Base-by-base conservation (phyloP, 2,329 filamentous ascomycete species). In the Zymoseptoria passerinii region DNA sequence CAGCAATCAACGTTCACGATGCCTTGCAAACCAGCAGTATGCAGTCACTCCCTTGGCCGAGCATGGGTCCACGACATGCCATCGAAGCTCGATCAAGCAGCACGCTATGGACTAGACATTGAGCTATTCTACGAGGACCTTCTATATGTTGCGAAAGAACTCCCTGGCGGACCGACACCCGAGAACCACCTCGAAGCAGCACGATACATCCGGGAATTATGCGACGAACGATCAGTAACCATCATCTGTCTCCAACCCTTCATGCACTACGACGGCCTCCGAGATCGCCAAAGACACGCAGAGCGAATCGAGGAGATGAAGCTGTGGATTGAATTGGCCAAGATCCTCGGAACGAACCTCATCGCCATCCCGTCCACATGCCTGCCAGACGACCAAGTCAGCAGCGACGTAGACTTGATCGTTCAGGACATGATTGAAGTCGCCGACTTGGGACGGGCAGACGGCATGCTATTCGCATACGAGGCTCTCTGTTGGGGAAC, bases 61-160 rank as follows among this genome's bases (percentile, higher is more conserved):
- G 84, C 83, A 66, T 86, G 86, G 68, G 83, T 87, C 62, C 89
- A 92, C 72, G 76, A 78, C 28, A 78, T 92, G 20, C 72, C 78
- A 1, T 75, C 81, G 68, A 92, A 91, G 69, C 80, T 92, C 53
- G 79, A 85, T 68, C 81, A 84, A 75, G 88, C 88, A 8, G 76
- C 81, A 5, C 76, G 78, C 56, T 80, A 87, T 65, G 85, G 84
- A 19, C 83, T 90, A 69, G 87, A 86, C 54, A 82, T 92, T 63
- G 89, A 92, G 70, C 78, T 91, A 19, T 91, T 90, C 76, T 85
- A 87, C 71, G 88, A 92, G 69, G 89, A 92, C 70, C 79, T 92
- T 3, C 76, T 83, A 59, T 83, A 84, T 66, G 68, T 87, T 13
- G 83, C 86, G 63, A 65, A 71, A 29, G 71, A 77, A 1, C 70